Base-by-base conservation (phyloP, 495 filamentous ascomycete genomes). In the Penicillium maclennaniae region DNA sequence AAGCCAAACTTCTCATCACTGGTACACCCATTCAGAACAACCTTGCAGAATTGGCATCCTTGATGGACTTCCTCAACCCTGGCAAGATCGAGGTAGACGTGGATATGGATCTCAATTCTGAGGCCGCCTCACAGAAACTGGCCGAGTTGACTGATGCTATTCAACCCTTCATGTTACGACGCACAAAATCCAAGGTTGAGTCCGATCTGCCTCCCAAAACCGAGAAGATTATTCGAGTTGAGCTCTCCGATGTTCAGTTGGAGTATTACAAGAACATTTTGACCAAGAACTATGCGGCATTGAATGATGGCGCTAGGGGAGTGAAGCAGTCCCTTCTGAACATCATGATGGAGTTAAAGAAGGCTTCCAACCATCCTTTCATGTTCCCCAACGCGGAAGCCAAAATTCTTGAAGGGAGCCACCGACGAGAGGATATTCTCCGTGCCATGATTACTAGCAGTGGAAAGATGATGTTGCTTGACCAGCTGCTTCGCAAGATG, bases 271-370 rank as follows among this genome's bases (percentile, higher is more conserved):
- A 96, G 63, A 97, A 97, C 63, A 97, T 99, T 54, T 80, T 99
- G 9, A 97, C 95, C 0, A 83, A 91, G 45, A 99, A 99, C 59
- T 99, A 97, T 61, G 87, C 91, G 25, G 93, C 92, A 7, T 79
- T 99, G 43, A 96, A 95, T 61, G 84, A 92, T 58, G 92, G 91
- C 19, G 83, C 84, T 23, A 90, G 81, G 45, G 93, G 91, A 7
- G 86, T 89, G 63, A 96, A 96, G 67, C 91, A 93, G 56, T 96
- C 91, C 1, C 72, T 97, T n/a, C 71, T 97, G 49, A 99, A 99
- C 70, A 95, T 99, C 64, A 96, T 97, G 80, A 99, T 99, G 92
- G 95, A 99, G 66, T 69, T 99, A 60, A 97, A 97, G 76, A 99
- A 99, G 69, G 90, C 91, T 57, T 96, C 91, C 78, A 97, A 97